Conservation (phyloP, 768 basidiomycete genomes). For the Auricularia sp. region DNA sequence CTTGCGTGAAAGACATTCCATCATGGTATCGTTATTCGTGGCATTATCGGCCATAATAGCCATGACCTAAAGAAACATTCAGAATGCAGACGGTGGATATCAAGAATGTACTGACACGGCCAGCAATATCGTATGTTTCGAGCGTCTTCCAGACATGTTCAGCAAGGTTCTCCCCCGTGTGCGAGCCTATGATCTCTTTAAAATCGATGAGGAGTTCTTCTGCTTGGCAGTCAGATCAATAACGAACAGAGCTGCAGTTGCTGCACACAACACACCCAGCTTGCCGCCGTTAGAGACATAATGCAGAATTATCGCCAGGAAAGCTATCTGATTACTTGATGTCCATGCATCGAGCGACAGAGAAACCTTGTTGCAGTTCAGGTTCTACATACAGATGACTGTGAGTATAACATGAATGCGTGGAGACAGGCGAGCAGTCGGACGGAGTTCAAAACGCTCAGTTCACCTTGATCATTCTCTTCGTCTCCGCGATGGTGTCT, state of each 20-base stretch:
- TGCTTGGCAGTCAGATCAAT: background rate
- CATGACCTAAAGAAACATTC: conserved; percentile 14
- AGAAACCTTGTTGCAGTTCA: conserved; percentile 9
- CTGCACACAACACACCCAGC: conserved; percentile 9
- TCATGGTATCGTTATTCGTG: conserved; percentile 27
- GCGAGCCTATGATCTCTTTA: conserved; percentile 23
- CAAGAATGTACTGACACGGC: conserved; percentile 10
- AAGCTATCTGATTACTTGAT: conserved; percentile 19
- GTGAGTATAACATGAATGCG: background rate
- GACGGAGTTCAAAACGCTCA: background rate
- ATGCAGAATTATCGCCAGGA: conserved; percentile 18
- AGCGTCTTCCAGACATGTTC: conserved; percentile 22
- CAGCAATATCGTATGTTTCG: conserved; percentile 16
- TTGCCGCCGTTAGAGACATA: conserved; percentile 15
- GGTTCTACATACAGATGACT: conserved; percentile 5
- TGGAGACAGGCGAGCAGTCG: background rate
- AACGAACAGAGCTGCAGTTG: background rate
- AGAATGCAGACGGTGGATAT: background rate
- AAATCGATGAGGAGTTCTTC: conserved; percentile 21
- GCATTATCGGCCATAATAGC: conserved; percentile 28
- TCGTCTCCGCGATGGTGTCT: background rate
- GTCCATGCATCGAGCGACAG: conserved; percentile 19
- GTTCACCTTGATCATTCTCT: background rate
- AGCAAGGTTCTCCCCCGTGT: conserved; percentile 28
- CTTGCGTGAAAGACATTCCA: conserved; percentile 13